These are phyloP conservation scores for Fusarium sacchari DNA, from an alignment of 2,329 filamentous ascomycete species.

Conservation along the genomic window DNA sequence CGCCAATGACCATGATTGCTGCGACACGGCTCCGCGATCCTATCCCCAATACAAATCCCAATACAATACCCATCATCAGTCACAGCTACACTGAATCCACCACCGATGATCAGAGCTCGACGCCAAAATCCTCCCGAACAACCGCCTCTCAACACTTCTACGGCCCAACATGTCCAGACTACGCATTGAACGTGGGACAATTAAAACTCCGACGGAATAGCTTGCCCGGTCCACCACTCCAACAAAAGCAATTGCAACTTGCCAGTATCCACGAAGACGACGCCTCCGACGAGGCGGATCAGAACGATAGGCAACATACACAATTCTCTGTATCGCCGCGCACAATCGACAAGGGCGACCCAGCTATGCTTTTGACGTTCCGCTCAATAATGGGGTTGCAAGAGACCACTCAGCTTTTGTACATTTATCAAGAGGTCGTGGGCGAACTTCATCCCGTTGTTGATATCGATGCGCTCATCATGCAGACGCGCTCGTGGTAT, in stretches of 20 bases:
- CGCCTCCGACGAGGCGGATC: neutral
- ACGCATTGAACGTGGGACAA: slow-evolving; percentile 41
- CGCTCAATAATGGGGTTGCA: slow-evolving; percentile 15
- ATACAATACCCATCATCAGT: neutral
- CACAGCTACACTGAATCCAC: neutral
- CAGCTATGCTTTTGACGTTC: slow-evolving; percentile 17
- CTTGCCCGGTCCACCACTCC: neutral
- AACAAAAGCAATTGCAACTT: slow-evolving; percentile 22
- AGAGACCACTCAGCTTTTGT: slow-evolving; percentile 15
- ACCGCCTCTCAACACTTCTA: slow-evolving; percentile 31
- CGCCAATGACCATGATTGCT: neutral
- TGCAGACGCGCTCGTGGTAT: slow-evolving; percentile 19
- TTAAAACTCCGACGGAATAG: slow-evolving; percentile 27
- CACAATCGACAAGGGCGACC: slow-evolving; percentile 12
- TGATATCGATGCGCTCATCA: slow-evolving; percentile 8
- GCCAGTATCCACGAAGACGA: slow-evolving; percentile 28
- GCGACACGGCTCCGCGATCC: neutral
- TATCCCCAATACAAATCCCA: neutral
- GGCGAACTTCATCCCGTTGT: slow-evolving; percentile 26
- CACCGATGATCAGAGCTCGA: neutral
- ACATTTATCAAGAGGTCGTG: slow-evolving; percentile 22
- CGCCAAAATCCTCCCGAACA: neutral
- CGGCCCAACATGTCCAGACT: slow-evolving; percentile 43
- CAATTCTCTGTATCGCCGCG: neutral
- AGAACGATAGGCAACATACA: neutral